These are phyloP conservation scores for Phytophthora pluvialis DNA, from an alignment of 352 stramenopile genomes.

Conservation along the genomic window DNA sequence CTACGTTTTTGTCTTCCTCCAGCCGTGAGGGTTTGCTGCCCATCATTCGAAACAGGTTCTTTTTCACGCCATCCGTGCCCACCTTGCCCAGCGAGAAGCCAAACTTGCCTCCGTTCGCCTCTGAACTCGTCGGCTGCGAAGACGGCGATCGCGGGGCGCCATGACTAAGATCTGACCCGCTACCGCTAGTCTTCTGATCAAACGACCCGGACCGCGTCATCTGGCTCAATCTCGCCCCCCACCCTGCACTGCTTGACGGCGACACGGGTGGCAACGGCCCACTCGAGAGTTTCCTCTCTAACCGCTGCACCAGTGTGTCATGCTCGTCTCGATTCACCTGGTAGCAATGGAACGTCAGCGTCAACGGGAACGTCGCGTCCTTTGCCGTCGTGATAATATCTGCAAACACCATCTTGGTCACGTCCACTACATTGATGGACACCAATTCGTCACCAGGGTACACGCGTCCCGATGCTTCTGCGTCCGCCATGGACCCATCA, in stretches of 20 bases:
- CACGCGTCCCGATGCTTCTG: constrained; percentile 63
- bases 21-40: constrained; percentile 52
- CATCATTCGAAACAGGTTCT: constrained; percentile 82
- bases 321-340: constrained; percentile 25
- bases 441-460: constrained; percentile 73
- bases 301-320: constrained; percentile 17
- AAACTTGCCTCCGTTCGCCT: constrained; percentile 47
- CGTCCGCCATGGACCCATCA: constrained; percentile 56
- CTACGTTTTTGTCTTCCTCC: constrained; percentile 66
- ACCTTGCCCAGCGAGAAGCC: constrained; percentile 67
- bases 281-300: constrained; percentile 30
- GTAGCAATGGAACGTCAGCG: constrained; percentile 66
- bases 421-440: constrained; percentile 63
- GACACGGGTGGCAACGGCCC: constrained; percentile 41
- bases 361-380: constrained; percentile 68
- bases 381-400: constrained; percentile 76
- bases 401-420: constrained; percentile 65
- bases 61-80: constrained; percentile 64
- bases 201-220: constrained; percentile 67
- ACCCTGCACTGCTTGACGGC: constrained; percentile 44
- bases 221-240: constrained; percentile 53
- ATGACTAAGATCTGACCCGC: constrained; percentile 12
- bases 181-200: constrained; percentile 49
- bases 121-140: constrained; percentile 19
- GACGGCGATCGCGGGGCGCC: constrained; percentile 26